phyloP scores from a whole-genome alignment of 495 filamentous ascomycete species.

The Podospora fimiseda region DNA sequence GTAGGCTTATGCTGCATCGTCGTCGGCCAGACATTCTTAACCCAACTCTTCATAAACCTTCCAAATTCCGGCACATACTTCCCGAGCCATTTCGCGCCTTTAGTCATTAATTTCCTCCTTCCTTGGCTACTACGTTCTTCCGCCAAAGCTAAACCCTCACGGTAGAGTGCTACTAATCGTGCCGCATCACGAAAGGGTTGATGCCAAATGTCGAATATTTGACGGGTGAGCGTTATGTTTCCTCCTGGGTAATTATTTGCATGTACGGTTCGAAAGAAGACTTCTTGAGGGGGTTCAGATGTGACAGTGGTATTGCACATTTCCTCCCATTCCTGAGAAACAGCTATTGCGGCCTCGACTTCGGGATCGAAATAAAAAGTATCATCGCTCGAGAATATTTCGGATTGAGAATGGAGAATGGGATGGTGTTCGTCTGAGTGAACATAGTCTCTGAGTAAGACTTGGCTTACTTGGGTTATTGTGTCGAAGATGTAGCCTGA shows the following conservation, averaged over 20 bases:
- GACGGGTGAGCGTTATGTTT: not conserved
- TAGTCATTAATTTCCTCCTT: too few relatives aligned
- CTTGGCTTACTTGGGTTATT: not conserved
- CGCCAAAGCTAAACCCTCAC: too few relatives aligned
- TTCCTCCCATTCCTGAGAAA: not conserved
- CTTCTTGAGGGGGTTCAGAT: not conserved
- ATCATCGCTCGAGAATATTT: too few relatives aligned
- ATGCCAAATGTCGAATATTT: not conserved
- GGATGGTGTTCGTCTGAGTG: not conserved
- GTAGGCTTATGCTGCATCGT: not conserved
- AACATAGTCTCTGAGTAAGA: not conserved
- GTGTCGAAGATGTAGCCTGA: conserved; percentile 2
- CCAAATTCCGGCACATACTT: too few relatives aligned
- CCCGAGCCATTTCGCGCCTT: not conserved
- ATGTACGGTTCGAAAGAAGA: not conserved
- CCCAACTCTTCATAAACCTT: not conserved
- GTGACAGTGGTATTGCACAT: too few relatives aligned
- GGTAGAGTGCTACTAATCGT: too few relatives aligned
- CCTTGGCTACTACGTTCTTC: too few relatives aligned
- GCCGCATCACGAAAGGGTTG: not conserved
- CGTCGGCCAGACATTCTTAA: not conserved
- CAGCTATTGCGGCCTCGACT: not conserved
- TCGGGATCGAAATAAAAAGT: not conserved
- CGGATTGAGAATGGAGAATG: too few relatives aligned
- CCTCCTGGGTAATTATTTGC: not conserved